These are phyloP conservation scores for Sordariomycetes sp. DNA, from an alignment of 2,329 filamentous ascomycete genomes.

Conservation along the genomic window DNA sequence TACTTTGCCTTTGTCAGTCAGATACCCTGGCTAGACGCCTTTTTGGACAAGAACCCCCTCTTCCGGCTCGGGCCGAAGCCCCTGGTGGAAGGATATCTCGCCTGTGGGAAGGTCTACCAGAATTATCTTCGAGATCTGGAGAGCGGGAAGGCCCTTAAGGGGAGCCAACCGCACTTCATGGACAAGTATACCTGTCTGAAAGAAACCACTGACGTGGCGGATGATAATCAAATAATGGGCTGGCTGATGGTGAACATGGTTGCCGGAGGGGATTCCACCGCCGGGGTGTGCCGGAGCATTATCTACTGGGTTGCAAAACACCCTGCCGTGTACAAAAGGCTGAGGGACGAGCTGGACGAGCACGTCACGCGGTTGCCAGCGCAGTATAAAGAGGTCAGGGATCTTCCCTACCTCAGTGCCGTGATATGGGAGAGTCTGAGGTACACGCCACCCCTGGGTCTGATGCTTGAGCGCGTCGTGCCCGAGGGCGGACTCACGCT, in stretches of 20 bases:
- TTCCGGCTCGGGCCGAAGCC: constrained; percentile 13
- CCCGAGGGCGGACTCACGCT: constrained; percentile 19
- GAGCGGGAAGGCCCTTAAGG: constrained; percentile 6
- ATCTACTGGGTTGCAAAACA: constrained; percentile 26
- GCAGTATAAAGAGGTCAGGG: constrained; percentile 3
- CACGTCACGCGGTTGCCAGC: constrained; percentile 5
- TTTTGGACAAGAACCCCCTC: constrained; percentile 19
- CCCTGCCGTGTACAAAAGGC: constrained; percentile 14
- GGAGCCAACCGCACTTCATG: constrained; percentile 13
- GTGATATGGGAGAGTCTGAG: background rate
- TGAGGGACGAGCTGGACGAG: constrained; percentile 23
- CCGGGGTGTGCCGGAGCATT: constrained; percentile 19
- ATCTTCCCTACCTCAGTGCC: constrained; percentile 1
- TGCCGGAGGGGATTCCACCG: constrained; percentile 26
- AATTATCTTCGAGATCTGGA: constrained; percentile 8
- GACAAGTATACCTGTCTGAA: constrained; percentile 8
- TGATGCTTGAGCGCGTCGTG: constrained; percentile 2
- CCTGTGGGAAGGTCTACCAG: constrained; percentile 11
- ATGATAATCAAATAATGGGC: constrained; percentile 14
- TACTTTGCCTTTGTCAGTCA: constrained; percentile 18
- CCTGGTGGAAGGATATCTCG: constrained; percentile 8
- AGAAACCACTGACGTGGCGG: constrained; percentile 21
- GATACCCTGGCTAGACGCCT: constrained; percentile 15
- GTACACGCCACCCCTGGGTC: constrained; percentile 1
- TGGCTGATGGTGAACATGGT: constrained; percentile 12